Evolutionary conservation across 2,329 filamentous ascomycete species (phyloP).

Genomic region (Endoconidiophora laricicola): DNA sequence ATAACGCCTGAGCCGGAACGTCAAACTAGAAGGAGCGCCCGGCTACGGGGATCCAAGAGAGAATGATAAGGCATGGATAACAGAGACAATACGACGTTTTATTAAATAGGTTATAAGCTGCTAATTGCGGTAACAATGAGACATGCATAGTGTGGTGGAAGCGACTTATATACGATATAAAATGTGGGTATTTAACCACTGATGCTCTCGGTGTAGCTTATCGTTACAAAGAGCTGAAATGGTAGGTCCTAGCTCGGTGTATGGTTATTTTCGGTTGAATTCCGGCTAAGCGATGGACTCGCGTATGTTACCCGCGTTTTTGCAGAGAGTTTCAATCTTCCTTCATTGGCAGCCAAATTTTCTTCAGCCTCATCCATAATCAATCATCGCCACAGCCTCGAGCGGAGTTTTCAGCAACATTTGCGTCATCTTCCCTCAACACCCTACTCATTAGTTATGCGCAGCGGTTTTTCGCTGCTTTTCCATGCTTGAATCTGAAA

Average conservation of each 20-base stretch:
- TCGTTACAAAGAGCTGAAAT: neutral
- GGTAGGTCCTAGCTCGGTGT: conserved; percentile 5
- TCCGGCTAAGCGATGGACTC: conserved; percentile 1
- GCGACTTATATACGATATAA: neutral
- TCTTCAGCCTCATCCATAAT: conserved; percentile 14
- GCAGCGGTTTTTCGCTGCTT: conserved; percentile 13
- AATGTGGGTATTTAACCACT: neutral
- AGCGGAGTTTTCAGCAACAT: conserved; percentile 17
- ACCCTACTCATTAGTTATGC: conserved; percentile 19
- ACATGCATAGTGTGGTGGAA: neutral
- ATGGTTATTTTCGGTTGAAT: neutral
- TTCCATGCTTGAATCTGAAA: conserved; percentile 11
- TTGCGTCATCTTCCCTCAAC: conserved; percentile 21
- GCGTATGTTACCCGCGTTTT: conserved; percentile 15
- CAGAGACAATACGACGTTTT: neutral
- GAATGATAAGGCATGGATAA: conserved; percentile 5
- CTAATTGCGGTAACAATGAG: neutral
- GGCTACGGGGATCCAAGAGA: conserved; percentile 6
- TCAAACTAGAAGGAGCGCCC: conserved; percentile 8
- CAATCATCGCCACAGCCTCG: conserved; percentile 17
- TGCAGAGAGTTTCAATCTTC: conserved; percentile 13
- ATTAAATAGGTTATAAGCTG: neutral
- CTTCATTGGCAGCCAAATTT: conserved; percentile 11
- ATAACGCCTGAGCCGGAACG: conserved; percentile 9
- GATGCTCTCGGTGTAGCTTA: conserved; percentile 1